Conservation (phyloP, 2,329 filamentous ascomycete species). For the Trichoderma oligosporum region DNA sequence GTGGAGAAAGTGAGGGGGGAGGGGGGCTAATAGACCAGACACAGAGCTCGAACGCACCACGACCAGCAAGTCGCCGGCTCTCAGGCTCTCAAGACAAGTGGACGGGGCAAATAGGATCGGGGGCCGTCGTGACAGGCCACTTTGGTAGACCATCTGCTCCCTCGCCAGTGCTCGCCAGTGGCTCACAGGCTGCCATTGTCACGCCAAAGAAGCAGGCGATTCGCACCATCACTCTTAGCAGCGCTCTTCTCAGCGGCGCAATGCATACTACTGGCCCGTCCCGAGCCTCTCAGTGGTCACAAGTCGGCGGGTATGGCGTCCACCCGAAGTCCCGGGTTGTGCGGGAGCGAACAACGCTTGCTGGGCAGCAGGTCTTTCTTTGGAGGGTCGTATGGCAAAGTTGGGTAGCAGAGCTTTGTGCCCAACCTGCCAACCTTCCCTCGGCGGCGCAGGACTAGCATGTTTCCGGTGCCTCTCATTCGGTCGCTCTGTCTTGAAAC, state of each 20-base stretch:
- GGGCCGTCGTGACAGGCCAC: slow-evolving; percentile 7
- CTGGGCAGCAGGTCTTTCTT: slow-evolving; percentile 15
- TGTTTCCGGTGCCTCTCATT: slow-evolving; percentile 1
- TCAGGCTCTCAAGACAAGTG: background rate
- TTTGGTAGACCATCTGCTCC: slow-evolving; percentile 14
- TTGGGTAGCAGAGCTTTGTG: slow-evolving; percentile 22
- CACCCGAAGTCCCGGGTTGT: slow-evolving; percentile 13
- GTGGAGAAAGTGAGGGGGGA: slow-evolving; percentile 4
- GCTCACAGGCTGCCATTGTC: slow-evolving; percentile 7
- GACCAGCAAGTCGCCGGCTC: background rate
- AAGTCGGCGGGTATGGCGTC: slow-evolving; percentile 19
- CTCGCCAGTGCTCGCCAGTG: slow-evolving; percentile 2
- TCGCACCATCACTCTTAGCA: slow-evolving; percentile 3
- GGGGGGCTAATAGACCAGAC: background rate
- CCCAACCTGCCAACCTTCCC: slow-evolving; percentile 20
- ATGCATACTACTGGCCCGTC: slow-evolving; percentile 14
- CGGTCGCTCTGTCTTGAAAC: slow-evolving; percentile 13
- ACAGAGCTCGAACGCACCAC: slow-evolving; percentile 1
- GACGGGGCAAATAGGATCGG: slow-evolving; percentile 9
- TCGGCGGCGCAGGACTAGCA: slow-evolving; percentile 9
- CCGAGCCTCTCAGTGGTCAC: slow-evolving; percentile 17
- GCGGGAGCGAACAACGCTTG: slow-evolving; percentile 13
- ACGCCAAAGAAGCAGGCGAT: slow-evolving; percentile 14
- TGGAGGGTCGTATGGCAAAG: slow-evolving; percentile 2
- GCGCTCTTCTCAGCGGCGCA: background rate